phyloP scores from a whole-genome alignment of 306 rosid species.

The Malus sylvestris region DNA sequence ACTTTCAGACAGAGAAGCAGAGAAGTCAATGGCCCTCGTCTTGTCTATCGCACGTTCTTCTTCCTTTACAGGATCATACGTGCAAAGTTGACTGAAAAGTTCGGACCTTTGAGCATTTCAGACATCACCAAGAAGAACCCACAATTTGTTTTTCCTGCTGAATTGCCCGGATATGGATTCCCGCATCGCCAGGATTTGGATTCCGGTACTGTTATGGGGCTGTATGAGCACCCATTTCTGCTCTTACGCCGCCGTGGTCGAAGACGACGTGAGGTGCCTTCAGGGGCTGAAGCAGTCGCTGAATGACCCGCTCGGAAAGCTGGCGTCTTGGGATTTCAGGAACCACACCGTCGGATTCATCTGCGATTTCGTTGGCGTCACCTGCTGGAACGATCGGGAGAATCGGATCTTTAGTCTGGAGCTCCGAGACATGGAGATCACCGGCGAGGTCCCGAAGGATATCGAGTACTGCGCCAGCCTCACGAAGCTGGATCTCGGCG shows the following conservation, averaged over 20 bases:
- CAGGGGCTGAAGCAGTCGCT: slow-evolving; percentile 34
- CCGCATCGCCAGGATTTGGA: not conserved
- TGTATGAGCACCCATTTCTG: not conserved
- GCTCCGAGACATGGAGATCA: slow-evolving; percentile 42
- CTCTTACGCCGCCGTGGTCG: slow-evolving; percentile 19
- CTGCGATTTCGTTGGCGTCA: slow-evolving; percentile 56
- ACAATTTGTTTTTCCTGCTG: not conserved
- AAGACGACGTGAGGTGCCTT: slow-evolving; percentile 59
- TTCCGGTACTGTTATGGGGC: slow-evolving; percentile 11
- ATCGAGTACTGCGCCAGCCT: slow-evolving; percentile 54
- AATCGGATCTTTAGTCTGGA: slow-evolving; percentile 50
- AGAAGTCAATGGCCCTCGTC: too few species aligned
- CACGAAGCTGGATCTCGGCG: slow-evolving; percentile 59
- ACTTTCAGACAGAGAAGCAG: too few species aligned
- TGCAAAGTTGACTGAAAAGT: not conserved
- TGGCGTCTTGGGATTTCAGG: slow-evolving; percentile 46
- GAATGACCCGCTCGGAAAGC: slow-evolving; percentile 23
- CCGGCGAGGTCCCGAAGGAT: slow-evolving; percentile 49
- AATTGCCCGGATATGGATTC: not conserved
- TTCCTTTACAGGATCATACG: not conserved
- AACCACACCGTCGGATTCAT: slow-evolving; percentile 55
- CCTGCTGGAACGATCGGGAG: slow-evolving; percentile 77
- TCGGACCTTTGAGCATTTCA: not conserved
- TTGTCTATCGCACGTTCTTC: too few species aligned
- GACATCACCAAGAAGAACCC: not conserved